Evolutionary conservation across 2,329 filamentous ascomycete genomes (phyloP), one percentile per base, ranked within the genome.

Genomic region (Myriosclerotinia duriaeana): DNA sequence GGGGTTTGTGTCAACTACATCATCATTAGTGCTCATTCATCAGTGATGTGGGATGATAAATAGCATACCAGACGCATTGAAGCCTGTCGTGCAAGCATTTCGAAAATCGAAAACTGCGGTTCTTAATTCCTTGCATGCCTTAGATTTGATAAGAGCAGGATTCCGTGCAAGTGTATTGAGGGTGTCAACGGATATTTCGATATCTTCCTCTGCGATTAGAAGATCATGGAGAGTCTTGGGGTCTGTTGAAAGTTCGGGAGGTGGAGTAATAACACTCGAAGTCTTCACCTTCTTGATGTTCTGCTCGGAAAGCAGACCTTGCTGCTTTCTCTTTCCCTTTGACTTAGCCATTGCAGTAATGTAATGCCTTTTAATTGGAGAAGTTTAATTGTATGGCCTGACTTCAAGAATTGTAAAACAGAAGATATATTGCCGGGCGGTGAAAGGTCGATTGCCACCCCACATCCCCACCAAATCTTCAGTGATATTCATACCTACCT

Each of bases 101-200:
- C 87, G 84, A 67, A 91, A 91, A 26, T 87, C 85, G 72, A 89
- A 89, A 9, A 89, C 87, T 6, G 88, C 88, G 4, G 83, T 84
- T 26, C 89, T 81, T 2, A 91, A 78, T 58, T 88, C 86, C 72
- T 85, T 88, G 78, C 88, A 91, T 34, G 81, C 82, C 73, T 89
- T 90, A 0, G 86, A 85, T 76, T 91, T 91, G 75, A 89, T 89
- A 30, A 90, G 73, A 30, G 76, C 78, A 0, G 88, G 88, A 69
- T 89, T 82, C 66, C 83, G 77, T 0, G 87, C 78, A 14, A 90
- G 80, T 0, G 84, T 81, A 2, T 78, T 79, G 38, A 91, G 80
- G 0, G 87, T 90, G 42, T 90, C 88, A 66, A 89, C 81, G 1
- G 87, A 81, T 66, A 90, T 85, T 55, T 89, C 88, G 65, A 91